Base-by-base conservation (phyloP, 2,329 filamentous ascomycete genomes). In the Fusarium sp. region DNA sequence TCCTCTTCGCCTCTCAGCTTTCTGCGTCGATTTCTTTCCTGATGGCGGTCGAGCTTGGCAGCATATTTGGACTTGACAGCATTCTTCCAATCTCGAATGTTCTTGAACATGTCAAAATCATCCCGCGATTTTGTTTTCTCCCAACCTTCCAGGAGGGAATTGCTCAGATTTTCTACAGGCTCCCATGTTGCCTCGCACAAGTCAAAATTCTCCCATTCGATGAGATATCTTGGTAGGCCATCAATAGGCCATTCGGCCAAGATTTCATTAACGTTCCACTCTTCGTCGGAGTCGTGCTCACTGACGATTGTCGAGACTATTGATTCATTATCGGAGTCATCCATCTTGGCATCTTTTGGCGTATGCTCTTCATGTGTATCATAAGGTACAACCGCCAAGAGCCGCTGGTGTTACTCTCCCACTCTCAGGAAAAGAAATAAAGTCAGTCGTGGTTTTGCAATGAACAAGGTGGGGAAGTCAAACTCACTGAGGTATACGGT, bases 221-320 rank as follows among this genome's bases (percentile, higher is more conserved):
- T 77, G 7, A 85, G 78, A 65, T 81, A 85, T 49, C 70, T 73
- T 6, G 63, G 62, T 28, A 69, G 54, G 7, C 78, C 80, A 7
- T 77, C 66, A 7, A 81, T 65, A 8, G 74, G 60, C 13, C 80
- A 82, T 69, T 90, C 85, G 1, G 86, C 85, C 11, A 91, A 81
- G 45, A 92, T 85, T 17, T 81, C 80, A 45, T 88, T 85, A 11
- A 91, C 85, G 11, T 81, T 78, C 78, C 87, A 91, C 68, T 87
- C 85, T 10, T 84, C 80, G 22, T 85, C 81, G 15, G 82, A 79
- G 7, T 85, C 83, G 42, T 73, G 59, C 12, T 77, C 74, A 26
- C 80, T 78, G 20, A 78, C 78, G 17, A 80, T 69, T 7, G 83
- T 82, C 15, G 83, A 84, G 7, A 80, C 74, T 33, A 83, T 28